These are phyloP conservation scores for Leishmania guyanensis DNA, from an alignment of 208 protist genomes.

Conservation along the genomic window DNA sequence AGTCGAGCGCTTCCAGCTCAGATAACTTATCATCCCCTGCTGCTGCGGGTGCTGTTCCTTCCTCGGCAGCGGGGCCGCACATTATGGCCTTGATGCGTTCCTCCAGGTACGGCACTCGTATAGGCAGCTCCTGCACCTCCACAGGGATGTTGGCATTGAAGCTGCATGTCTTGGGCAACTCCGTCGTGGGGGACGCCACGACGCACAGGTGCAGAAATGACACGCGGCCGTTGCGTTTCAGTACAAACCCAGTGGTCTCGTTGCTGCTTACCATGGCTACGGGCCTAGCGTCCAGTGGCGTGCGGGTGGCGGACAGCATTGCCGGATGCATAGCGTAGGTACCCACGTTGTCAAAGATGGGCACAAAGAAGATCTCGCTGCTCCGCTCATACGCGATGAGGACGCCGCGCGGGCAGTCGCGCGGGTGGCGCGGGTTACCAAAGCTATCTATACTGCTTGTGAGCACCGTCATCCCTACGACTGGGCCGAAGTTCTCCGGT, in stretches of 20 bases:
- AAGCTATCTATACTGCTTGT: constrained; percentile 29
- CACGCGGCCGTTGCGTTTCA: constrained; percentile 56
- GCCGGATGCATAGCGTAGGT: constrained; percentile 39
- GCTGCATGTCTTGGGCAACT: constrained; percentile 33
- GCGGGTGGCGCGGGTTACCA: constrained; percentile 38
- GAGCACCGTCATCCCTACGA: constrained; percentile 59
- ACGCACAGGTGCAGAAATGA: constrained; percentile 43
- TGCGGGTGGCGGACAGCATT: constrained; percentile 21
- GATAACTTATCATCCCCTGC: not conserved
- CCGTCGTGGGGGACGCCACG: constrained; percentile 16
- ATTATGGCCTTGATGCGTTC: constrained; percentile 43
- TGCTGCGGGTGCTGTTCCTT: not conserved
- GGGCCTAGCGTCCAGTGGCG: constrained; percentile 37
- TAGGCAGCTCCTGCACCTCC: constrained; percentile 18
- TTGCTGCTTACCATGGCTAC: constrained; percentile 48
- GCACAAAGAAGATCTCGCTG: constrained; percentile 58
- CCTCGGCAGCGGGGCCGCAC: constrained; percentile 14
- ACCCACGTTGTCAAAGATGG: constrained; percentile 43
- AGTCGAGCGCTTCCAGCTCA: constrained; percentile 51
- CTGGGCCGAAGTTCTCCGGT: constrained; percentile 33
- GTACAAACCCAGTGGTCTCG: constrained; percentile 49
- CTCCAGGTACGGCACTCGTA: constrained; percentile 46
- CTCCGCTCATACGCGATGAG: constrained; percentile 64
- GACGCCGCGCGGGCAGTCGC: constrained; percentile 59
- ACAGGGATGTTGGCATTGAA: constrained; percentile 40